Percentiles rank a stretch among this genome's conserved stretches.
phyloP scores from a whole-genome alignment of 2,329 filamentous ascomycete genomes.

The Claviceps purpurea region DNA sequence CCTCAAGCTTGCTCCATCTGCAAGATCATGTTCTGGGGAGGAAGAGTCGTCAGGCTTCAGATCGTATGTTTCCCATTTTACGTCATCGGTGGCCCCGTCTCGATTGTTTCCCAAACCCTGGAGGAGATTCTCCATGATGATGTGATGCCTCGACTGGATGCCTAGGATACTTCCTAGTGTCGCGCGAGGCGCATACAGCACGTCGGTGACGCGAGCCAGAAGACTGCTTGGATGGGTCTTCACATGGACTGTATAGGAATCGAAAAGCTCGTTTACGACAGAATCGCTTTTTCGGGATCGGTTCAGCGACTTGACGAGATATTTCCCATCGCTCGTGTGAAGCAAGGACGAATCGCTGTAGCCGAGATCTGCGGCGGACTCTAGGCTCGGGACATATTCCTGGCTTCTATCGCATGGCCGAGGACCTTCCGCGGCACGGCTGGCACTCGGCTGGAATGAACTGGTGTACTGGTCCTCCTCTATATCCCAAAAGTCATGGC shows the following conservation, averaged over 20 bases:
- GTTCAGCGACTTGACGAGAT: slow-evolving; percentile 58
- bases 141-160: slow-evolving; percentile 54
- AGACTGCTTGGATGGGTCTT: slow-evolving; percentile 43
- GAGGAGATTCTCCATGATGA: slow-evolving; percentile 66
- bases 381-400: slow-evolving; percentile 20
- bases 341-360: slow-evolving; percentile 70
- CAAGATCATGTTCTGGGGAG: slow-evolving; percentile 60
- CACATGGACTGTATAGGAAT: slow-evolving; percentile 54
- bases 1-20: slow-evolving; percentile 43
- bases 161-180: slow-evolving; percentile 48
- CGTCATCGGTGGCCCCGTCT: slow-evolving; percentile 20
- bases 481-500: slow-evolving; percentile 4
- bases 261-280: slow-evolving; percentile 52
- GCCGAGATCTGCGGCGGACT: slow-evolving; percentile 52
- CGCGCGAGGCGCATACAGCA: slow-evolving; percentile 40
- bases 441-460: neutral
- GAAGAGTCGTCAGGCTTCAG: slow-evolving; percentile 65
- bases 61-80: slow-evolving; percentile 56
- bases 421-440: neutral
- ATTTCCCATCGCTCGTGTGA: slow-evolving; percentile 49
- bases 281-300: slow-evolving; percentile 57
- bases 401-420: neutral
- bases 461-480: slow-evolving; percentile 1
- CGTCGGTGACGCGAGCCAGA: slow-evolving; percentile 58
- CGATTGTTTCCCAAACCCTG: slow-evolving; percentile 38